A percentile compares a stretch with the other conserved stretches of the same genome.
Evolutionary conservation across 495 filamentous ascomycete genomes (phyloP).

Genomic region (Aspergillus saccharolyticus): DNA sequence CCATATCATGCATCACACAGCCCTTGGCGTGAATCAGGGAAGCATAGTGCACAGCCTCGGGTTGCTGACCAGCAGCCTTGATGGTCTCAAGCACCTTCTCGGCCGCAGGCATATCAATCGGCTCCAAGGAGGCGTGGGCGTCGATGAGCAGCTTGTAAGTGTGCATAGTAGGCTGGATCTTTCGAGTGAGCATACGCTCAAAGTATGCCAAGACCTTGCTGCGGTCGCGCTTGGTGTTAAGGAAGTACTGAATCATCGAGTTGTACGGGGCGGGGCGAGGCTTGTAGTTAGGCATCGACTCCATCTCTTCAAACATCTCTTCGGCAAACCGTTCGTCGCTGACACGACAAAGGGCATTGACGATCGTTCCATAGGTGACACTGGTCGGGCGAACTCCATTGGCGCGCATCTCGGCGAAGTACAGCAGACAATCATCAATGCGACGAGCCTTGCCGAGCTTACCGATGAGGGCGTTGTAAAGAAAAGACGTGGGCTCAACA

Average conservation of each 20-base stretch:
- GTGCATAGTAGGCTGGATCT: slow-evolving; percentile 87
- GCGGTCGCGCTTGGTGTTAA: slow-evolving; percentile 93
- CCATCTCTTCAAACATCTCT: slow-evolving; percentile 98
- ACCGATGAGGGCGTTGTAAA: slow-evolving; percentile 97
- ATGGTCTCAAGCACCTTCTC: slow-evolving; percentile 80
- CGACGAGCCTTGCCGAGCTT: slow-evolving; percentile 96
- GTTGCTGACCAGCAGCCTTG: slow-evolving; percentile 61
- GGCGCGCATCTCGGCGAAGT: slow-evolving; percentile 94
- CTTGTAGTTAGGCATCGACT: slow-evolving; percentile 98
- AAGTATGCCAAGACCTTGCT: slow-evolving; percentile 93
- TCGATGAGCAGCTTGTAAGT: slow-evolving; percentile 98
- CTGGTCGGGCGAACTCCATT: slow-evolving; percentile 92
- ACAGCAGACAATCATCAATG: slow-evolving; percentile 95
- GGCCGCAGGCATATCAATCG: slow-evolving; percentile 84
- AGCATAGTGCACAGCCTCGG: slow-evolving; percentile 92
- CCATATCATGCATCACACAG: slow-evolving; percentile 87
- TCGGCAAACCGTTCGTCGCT: slow-evolving; percentile 97
- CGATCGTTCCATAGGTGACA: slow-evolving; percentile 95
- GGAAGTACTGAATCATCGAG: slow-evolving; percentile 98
- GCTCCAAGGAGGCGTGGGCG: slow-evolving; percentile 89
- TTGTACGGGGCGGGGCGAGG: slow-evolving; percentile 95
- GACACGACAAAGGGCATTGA: slow-evolving; percentile 95
- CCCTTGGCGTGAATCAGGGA: slow-evolving; percentile 94
- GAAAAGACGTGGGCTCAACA: slow-evolving; percentile 90
- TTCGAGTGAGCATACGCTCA: slow-evolving; percentile 81